Evolutionary conservation across 768 basidiomycete species (phyloP).

Genomic region (Serendipita sp.): DNA sequence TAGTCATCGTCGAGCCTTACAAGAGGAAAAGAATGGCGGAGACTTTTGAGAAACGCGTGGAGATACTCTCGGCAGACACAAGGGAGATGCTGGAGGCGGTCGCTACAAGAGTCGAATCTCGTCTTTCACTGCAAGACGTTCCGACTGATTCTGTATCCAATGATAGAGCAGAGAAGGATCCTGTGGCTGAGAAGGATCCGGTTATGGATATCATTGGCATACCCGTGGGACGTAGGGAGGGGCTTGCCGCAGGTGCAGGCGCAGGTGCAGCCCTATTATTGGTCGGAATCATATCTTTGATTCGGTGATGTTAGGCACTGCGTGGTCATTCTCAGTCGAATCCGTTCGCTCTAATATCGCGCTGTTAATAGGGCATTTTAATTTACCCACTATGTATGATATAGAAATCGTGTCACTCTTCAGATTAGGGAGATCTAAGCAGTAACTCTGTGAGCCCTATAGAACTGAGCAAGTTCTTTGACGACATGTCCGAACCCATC

Average conservation of each 20-base stretch:
- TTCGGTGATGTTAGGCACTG: background rate
- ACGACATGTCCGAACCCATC: constrained; percentile 59
- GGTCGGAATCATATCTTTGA: background rate
- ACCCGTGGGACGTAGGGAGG: background rate
- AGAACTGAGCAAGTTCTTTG: constrained; percentile 53
- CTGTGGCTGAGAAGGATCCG: background rate
- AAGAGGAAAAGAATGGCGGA: constrained; percentile 74
- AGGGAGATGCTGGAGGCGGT: constrained; percentile 16
- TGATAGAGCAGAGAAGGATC: background rate
- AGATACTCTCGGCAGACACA: constrained; percentile 35
- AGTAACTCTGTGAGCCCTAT: constrained; percentile 21
- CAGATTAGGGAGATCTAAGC: background rate
- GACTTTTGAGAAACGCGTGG: constrained; percentile 76
- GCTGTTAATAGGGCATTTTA: background rate
- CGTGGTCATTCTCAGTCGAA: background rate
- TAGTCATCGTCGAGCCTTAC: constrained; percentile 90
- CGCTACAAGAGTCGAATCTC: background rate
- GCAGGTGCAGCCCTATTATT: background rate
- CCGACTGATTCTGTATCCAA: background rate
- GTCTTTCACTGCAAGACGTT: background rate
- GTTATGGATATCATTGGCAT: background rate
- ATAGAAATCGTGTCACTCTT: background rate
- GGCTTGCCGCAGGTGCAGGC: background rate
- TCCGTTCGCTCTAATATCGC: background rate
- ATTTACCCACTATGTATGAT: background rate